phyloP scores from a whole-genome alignment of 2,329 filamentous ascomycete genomes.

The Phialocephala subalpina region DNA sequence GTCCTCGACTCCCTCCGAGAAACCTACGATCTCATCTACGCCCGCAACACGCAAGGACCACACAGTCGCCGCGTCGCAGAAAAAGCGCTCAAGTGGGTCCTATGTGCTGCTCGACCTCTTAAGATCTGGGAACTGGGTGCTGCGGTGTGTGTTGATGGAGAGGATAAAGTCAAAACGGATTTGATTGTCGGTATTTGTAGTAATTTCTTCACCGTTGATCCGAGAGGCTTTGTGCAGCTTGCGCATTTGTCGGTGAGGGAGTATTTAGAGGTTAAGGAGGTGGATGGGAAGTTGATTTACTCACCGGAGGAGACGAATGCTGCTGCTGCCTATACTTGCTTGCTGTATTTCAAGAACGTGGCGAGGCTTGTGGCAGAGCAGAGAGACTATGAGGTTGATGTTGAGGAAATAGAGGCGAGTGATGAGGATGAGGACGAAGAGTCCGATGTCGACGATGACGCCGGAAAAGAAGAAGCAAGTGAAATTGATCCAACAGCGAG shows the following conservation, averaged over 20 bases:
- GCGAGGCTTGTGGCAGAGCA: not conserved
- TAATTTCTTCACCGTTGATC: constrained; percentile 26
- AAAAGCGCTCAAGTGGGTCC: constrained; percentile 26
- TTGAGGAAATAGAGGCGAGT: no score
- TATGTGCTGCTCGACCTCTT: constrained; percentile 24
- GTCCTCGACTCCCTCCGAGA: constrained; percentile 26
- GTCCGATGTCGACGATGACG: not conserved
- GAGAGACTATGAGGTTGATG: no score
- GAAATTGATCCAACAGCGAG: no score
- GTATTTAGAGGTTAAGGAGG: constrained; percentile 27
- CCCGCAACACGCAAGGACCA: constrained; percentile 24
- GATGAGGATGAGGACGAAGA: not conserved
- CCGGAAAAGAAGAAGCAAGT: no score
- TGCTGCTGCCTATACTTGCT: not conserved
- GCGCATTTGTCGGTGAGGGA: constrained; percentile 29
- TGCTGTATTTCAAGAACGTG: not conserved
- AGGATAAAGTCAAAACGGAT: constrained; percentile 22
- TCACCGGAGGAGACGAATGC: not conserved
- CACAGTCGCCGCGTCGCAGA: constrained; percentile 23
- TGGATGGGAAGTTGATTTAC: constrained; percentile 9
- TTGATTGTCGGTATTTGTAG: constrained; percentile 24
- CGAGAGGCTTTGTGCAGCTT: constrained; percentile 25
- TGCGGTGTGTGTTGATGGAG: constrained; percentile 20
- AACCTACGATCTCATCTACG: constrained; percentile 26
- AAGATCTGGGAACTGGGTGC: constrained; percentile 28